Evolutionary conservation across 2,329 filamentous ascomycete genomes (phyloP).

Genomic region (Orbilia javanica): DNA sequence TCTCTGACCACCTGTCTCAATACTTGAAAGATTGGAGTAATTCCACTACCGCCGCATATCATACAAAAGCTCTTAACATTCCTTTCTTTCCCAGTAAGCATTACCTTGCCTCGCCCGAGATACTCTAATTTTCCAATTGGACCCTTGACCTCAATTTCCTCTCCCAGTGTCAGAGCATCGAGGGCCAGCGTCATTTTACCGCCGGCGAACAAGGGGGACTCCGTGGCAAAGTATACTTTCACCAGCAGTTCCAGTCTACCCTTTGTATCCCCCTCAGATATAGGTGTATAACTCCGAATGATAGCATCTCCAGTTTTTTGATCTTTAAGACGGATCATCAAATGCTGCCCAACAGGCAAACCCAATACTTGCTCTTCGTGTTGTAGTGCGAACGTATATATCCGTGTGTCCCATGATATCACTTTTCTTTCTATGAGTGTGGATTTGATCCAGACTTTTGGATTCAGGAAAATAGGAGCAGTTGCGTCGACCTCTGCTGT

Average conservation of each 20-base stretch:
- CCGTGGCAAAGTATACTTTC: conserved; percentile 80
- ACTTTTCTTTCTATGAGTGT: conserved; percentile 76
- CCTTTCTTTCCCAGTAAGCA: conserved; percentile 72
- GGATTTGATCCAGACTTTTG: conserved; percentile 79
- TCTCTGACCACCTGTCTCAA: conserved; percentile 79
- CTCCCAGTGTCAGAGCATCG: conserved; percentile 77
- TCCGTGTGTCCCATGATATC: conserved; percentile 81
- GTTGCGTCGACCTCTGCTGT: conserved; percentile 64
- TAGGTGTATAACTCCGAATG: conserved; percentile 87
- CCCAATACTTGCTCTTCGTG: conserved; percentile 78
- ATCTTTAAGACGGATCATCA: conserved; percentile 85
- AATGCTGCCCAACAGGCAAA: conserved; percentile 85
- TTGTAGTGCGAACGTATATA: conserved; percentile 85
- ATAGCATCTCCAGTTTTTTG: conserved; percentile 77
- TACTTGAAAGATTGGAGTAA: conserved; percentile 92
- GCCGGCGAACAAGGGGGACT: conserved; percentile 66
- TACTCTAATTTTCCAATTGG: conserved; percentile 90
- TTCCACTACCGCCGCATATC: conserved; percentile 88
- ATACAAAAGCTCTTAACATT: conserved; percentile 79
- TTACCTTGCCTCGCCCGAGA: conserved; percentile 74
- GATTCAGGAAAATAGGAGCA: conserved; percentile 76
- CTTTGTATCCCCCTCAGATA: conserved; percentile 74
- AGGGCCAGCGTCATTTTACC: conserved; percentile 87
- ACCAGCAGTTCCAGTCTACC: conserved; percentile 81
- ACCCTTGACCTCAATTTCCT: conserved; percentile 85